Conservation (phyloP, 1,284 basidiomycete genomes). For the Golubevia pallescens region DNA sequence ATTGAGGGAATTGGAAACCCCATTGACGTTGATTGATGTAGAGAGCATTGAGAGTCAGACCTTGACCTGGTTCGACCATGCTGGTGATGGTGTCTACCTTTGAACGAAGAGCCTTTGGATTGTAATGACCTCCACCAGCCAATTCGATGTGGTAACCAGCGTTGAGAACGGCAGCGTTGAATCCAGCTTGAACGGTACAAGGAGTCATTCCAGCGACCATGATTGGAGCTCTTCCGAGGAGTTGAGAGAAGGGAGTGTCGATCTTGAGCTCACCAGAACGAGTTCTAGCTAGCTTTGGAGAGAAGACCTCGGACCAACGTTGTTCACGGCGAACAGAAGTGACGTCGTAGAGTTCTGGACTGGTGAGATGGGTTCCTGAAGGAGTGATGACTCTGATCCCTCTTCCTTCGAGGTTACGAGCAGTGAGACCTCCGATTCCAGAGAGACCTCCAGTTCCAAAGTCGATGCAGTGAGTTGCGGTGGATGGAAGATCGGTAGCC, state of each 20-base stretch:
- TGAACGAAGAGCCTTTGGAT: conserved; percentile 80
- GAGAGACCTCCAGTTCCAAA: conserved; percentile 93
- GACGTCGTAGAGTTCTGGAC: conserved; percentile 70
- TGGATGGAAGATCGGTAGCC: conserved; percentile 79
- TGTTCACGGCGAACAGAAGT: conserved; percentile 76
- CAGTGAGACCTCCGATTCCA: conserved; percentile 89
- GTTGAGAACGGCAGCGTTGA: conserved; percentile 75
- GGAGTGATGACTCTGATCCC: conserved; percentile 76
- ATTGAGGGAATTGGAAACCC: conserved; percentile 89
- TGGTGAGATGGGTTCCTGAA: conserved; percentile 40
- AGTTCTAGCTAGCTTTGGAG: conserved; percentile 84
- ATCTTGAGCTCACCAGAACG: conserved; percentile 65
- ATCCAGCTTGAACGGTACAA: conserved; percentile 49
- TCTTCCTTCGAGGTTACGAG: conserved; percentile 87
- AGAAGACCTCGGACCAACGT: conserved; percentile 88
- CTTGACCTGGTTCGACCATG: conserved; percentile 43
- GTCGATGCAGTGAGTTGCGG: conserved; percentile 88
- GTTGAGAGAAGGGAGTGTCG: conserved; percentile 93
- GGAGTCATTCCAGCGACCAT: conserved; percentile 94
- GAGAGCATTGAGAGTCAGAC: conserved; percentile 89
- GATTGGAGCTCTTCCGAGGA: conserved; percentile 92
- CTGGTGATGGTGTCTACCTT: conserved; percentile 71
- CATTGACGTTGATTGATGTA: conserved; percentile 99
- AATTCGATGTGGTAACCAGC: conserved; percentile 96
- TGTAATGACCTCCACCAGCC: conserved; percentile 97